A percentile compares a stretch with the other conserved stretches of the same genome.
Conservation (phyloP, 2,329 filamentous ascomycete genomes). For the Aurifilum marmelostoma region DNA sequence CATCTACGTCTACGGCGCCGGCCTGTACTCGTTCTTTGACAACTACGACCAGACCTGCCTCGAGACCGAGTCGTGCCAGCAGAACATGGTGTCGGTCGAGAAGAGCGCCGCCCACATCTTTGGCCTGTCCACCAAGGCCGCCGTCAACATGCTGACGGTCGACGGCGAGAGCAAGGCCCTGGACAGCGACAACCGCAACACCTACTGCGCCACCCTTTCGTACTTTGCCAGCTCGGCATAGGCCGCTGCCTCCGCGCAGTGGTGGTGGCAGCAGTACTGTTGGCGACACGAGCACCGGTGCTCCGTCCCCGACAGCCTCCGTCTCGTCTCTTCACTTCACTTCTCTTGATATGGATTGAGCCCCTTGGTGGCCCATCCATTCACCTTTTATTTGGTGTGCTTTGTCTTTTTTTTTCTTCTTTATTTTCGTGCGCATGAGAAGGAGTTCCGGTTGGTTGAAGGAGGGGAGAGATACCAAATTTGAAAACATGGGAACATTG, state of each 20-base stretch:
- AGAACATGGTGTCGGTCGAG: conserved; percentile 76
- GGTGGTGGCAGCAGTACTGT: background rate
- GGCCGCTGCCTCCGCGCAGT: conserved; percentile 4
- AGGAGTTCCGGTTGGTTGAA: conserved; percentile 21
- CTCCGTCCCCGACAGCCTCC: background rate
- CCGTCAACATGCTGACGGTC: conserved; percentile 71
- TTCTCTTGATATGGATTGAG: conserved; percentile 16
- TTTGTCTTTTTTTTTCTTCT: conserved; percentile 29
- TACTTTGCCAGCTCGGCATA: conserved; percentile 44
- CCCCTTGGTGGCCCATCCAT: conserved; percentile 8
- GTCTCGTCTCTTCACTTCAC: conserved; percentile 13
- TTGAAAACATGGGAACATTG: conserved; percentile 5
- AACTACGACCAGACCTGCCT: conserved; percentile 78
- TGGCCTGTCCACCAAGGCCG: conserved; percentile 74
- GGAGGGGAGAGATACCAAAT: conserved; percentile 13
- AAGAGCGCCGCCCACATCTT: conserved; percentile 65
- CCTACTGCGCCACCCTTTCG: conserved; percentile 65
- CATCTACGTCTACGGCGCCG: conserved; percentile 71
- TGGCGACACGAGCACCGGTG: background rate
- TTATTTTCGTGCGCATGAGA: conserved; percentile 16
- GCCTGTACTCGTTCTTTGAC: conserved; percentile 82
- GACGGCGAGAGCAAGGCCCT: conserved; percentile 57
- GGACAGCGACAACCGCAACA: conserved; percentile 66
- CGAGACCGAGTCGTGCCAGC: conserved; percentile 69
- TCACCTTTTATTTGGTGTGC: conserved; percentile 10